Conservation (phyloP, 1,284 basidiomycete species). For the Heliocybe sulcata region DNA sequence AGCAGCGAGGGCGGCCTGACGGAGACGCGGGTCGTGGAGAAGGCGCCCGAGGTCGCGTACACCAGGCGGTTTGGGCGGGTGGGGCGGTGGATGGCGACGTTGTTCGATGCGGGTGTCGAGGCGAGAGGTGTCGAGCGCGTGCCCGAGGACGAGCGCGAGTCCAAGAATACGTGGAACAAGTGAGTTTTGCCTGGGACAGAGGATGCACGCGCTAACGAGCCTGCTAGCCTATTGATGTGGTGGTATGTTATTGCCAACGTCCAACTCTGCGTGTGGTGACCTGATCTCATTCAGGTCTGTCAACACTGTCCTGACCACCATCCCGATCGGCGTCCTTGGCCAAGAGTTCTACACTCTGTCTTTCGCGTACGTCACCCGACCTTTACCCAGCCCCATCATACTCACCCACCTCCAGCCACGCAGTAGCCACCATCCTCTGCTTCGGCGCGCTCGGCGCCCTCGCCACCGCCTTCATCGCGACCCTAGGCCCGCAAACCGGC, state of each 20-base stretch:
- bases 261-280: not conserved
- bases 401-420: constrained; percentile 24
- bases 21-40: not conserved
- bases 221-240: constrained; percentile 38
- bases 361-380: constrained; percentile 27
- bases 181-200: constrained; percentile 14
- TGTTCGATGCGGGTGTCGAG: constrained; percentile 40
- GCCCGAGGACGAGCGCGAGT: constrained; percentile 37
- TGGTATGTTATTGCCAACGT: constrained; percentile 24
- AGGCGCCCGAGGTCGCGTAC: constrained; percentile 24
- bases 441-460: constrained; percentile 34
- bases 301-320: constrained; percentile 42
- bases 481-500: constrained; percentile 54
- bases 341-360: constrained; percentile 46
- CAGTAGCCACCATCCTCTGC: constrained; percentile 34
- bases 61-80: constrained; percentile 28
- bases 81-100: constrained; percentile 27
- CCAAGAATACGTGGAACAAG: constrained; percentile 43
- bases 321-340: constrained; percentile 51
- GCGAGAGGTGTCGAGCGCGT: constrained; percentile 45
- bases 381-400: not conserved
- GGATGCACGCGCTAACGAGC: not conserved
- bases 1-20: no score
- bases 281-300: constrained; percentile 27
- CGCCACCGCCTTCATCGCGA: constrained; percentile 44